Evolutionary conservation across 2,329 filamentous ascomycete genomes (phyloP).

Genomic region (Ophiostoma himal-ulmi): DNA sequence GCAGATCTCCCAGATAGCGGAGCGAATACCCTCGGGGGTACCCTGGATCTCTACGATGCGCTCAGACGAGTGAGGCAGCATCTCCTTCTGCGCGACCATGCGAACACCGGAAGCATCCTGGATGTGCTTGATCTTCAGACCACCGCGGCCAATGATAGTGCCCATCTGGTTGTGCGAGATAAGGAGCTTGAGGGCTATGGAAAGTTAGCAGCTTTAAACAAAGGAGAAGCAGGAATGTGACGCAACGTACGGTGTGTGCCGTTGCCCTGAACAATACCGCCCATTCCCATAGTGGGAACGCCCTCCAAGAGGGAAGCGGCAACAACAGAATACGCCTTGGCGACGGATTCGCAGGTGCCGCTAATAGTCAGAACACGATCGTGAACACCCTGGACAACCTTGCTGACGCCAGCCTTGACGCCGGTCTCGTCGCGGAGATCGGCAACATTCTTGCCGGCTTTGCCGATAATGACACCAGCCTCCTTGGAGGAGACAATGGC

Average conservation of each 20-base stretch:
- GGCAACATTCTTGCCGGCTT: constrained; percentile 96
- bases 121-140: constrained; percentile 98
- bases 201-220: constrained; percentile 7
- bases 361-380: constrained; percentile 96
- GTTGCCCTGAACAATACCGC: constrained; percentile 76
- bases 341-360: constrained; percentile 78
- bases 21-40: constrained; percentile 89
- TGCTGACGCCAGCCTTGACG: constrained; percentile 96
- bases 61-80: constrained; percentile 98
- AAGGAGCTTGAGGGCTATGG: constrained; percentile 83
- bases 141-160: constrained; percentile 94
- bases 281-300: constrained; percentile 93
- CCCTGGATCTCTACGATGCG: constrained; percentile 96
- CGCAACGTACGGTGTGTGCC: constrained; percentile 85
- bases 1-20: constrained; percentile 96
- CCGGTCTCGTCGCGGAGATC: constrained; percentile 96
- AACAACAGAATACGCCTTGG: constrained; percentile 89
- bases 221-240: not conserved
- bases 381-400: constrained; percentile 95
- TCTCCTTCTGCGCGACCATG: constrained; percentile 99
- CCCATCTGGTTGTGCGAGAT: constrained; percentile 99
- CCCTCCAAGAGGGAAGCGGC: constrained; percentile 88
- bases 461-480: constrained; percentile 97
- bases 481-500: constrained; percentile 99
- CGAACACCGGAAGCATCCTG: constrained; percentile 94